These are phyloP conservation scores for Thalassiosira ordinaria DNA, from an alignment of 352 stramenopile genomes.

Conservation along the genomic window DNA sequence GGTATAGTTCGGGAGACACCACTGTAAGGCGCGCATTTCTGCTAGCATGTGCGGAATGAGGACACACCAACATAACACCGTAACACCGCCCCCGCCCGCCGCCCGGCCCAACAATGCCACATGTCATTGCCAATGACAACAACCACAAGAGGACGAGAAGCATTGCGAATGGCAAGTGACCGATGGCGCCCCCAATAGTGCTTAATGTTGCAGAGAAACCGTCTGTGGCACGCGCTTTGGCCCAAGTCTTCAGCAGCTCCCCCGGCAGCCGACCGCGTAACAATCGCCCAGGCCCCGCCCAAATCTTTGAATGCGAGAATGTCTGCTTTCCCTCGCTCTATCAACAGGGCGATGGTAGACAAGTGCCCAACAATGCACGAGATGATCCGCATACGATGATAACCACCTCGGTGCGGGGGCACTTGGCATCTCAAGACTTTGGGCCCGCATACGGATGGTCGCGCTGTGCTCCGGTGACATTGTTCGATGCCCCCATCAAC, in stretches of 20 bases:
- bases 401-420: conserved; percentile 95
- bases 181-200: conserved; percentile 54
- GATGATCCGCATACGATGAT: conserved; percentile 80
- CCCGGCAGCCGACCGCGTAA: conserved; percentile 53
- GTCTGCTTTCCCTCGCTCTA: conserved; percentile 74
- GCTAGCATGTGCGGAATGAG: no score
- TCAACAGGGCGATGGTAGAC: conserved; percentile 54
- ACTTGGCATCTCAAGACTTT: conserved; percentile 98
- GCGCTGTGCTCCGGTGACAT: conserved; percentile 91
- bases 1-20: no score
- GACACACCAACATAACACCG: no score
- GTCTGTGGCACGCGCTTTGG: conserved; percentile 97
- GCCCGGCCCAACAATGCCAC: no score
- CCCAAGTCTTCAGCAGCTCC: conserved; percentile 91
- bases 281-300: conserved; percentile 26
- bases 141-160: no score
- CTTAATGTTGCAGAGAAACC: conserved; percentile 99
- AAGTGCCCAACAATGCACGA: conserved; percentile 24
- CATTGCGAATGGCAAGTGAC: no score
- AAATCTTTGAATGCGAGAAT: conserved; percentile 79
- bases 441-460: conserved; percentile 92
- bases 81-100: no score
- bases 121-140: no score
- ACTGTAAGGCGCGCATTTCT: no score
- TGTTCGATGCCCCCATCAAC: conserved; percentile 90